Evolutionary conservation across 306 rosid species (phyloP).

Genomic region (Vigna hirtella): DNA sequence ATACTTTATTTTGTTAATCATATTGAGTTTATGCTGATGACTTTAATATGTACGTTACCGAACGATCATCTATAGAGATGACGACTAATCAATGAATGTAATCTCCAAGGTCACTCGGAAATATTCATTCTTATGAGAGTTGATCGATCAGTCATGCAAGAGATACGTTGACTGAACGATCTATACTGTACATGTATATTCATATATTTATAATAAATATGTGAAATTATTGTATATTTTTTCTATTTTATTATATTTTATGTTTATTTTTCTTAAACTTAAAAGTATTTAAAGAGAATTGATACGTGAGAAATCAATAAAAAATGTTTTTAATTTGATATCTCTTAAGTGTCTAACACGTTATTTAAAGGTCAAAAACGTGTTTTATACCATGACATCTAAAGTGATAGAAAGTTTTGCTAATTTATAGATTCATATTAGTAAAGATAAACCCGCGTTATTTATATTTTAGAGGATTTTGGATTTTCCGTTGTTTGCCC

Average conservation of each 20-base stretch:
- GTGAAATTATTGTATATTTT: too few species aligned
- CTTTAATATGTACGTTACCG: too few species aligned
- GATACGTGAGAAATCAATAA: not conserved
- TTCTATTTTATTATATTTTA: not conserved
- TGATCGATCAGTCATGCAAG: too few species aligned
- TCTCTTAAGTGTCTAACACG: not conserved
- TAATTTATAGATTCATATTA: not conserved
- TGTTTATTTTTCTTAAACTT: not conserved
- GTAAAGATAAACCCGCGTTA: constrained; percentile 7
- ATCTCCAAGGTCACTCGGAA: too few species aligned
- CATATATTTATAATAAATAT: too few species aligned
- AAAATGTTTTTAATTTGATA: not conserved
- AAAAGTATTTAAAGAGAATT: not conserved
- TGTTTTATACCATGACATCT: not conserved
- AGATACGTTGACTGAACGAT: too few species aligned
- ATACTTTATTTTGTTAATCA: too few species aligned
- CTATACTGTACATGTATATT: too few species aligned
- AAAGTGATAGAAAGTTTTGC: not conserved
- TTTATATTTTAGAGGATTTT: constrained; percentile 12
- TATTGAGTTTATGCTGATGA: too few species aligned
- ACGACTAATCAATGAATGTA: too few species aligned
- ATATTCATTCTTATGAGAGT: too few species aligned
- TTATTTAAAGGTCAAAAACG: not conserved
- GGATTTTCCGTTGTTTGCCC: not conserved
- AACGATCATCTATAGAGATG: too few species aligned